Base-by-base conservation (phyloP, 116 monocot genomes). In the Zostera marina region DNA sequence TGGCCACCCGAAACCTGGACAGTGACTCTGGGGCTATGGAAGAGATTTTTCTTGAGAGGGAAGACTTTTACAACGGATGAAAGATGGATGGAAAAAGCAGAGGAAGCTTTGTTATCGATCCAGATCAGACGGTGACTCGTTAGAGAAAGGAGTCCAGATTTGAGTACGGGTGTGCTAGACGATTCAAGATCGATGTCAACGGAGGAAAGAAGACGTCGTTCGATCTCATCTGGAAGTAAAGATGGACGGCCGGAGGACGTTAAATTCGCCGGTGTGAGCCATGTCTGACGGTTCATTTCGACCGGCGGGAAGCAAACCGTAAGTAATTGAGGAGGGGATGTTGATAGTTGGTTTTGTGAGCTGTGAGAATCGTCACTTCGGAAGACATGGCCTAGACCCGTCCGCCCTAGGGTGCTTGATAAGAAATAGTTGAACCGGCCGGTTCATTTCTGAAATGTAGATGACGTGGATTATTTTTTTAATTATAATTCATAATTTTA, bases 91-190 rank as follows among this genome's bases (percentile, higher is more conserved):
- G 68, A 69, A 24, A 42, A 73, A 15, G 71, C 92, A 22, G 72
- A 64, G 13, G 60, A 17, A 54, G 87, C 61, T 22, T 70, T 1
- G 7, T 72, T 70, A 56, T 81, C 48, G 68, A 93, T 68, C 76
- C 75, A 79, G n/a, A 93, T 55, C 48, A 93, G 67, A 47, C 93
- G 93, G 62, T 84, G 88, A 22, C 81, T 77, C 58, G 93, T 93
- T 77, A 93, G 84, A 52, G 61, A 67, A 67, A 93, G 81, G 47
- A 74, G 68, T 14, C 79, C 66, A 44, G 76, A 72, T 5, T 63
- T 72, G 73, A 93, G 77, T 19, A 77, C 42, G 5, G 73, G 39
- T 57, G 81, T 74, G 56, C 14, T 5, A 15, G 80, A 62, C 58
- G 70, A 79, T 7, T 84, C 88, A 8, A 68, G 52, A 32, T 73